These are phyloP conservation scores for Xylaria venustula DNA, from an alignment of 495 filamentous ascomycete species.

Conservation along the genomic window DNA sequence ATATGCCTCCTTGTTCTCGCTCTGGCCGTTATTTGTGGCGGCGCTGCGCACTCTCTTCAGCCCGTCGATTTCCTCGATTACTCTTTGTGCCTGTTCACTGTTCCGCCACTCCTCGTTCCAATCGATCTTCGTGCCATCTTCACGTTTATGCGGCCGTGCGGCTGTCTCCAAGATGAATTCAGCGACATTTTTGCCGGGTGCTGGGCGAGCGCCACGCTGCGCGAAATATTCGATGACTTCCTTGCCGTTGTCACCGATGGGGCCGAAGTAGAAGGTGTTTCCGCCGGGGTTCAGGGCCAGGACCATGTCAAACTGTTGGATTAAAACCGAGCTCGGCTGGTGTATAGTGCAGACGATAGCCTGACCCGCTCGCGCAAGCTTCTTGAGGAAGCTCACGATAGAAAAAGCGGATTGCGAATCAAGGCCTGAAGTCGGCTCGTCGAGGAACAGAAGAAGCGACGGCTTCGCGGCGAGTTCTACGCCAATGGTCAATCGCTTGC, in stretches of 20 bases:
- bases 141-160: conserved; percentile 63
- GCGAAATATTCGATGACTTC: conserved; percentile 47
- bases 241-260: conserved; percentile 49
- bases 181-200: conserved; percentile 71
- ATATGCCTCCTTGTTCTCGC: conserved; percentile 1
- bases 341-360: conserved; percentile 83
- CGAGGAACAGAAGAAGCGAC: conserved; percentile 74
- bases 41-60: conserved; percentile 47
- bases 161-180: conserved; percentile 85
- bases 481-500: conserved; percentile 77
- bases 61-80: conserved; percentile 68
- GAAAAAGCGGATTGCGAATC: conserved; percentile 82
- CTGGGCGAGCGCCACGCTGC: conserved; percentile 65
- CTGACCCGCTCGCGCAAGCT: conserved; percentile 73
- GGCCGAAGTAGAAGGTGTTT: conserved; percentile 70
- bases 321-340: conserved; percentile 60
- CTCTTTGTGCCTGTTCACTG: conserved; percentile 61
- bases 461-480: conserved; percentile 91
- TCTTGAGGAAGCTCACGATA: conserved; percentile 81
- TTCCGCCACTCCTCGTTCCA: conserved; percentile 80
- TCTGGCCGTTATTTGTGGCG: conserved; percentile 34
- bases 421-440: conserved; percentile 79
- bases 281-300: conserved; percentile 68
- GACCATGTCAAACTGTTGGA: conserved; percentile 68
- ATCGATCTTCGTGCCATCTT: conserved; percentile 70